A percentile compares a stretch with the other conserved stretches of the same genome.
Conservation (phyloP, 2,329 filamentous ascomycete genomes). For the Ascocoryne sarcoides region DNA sequence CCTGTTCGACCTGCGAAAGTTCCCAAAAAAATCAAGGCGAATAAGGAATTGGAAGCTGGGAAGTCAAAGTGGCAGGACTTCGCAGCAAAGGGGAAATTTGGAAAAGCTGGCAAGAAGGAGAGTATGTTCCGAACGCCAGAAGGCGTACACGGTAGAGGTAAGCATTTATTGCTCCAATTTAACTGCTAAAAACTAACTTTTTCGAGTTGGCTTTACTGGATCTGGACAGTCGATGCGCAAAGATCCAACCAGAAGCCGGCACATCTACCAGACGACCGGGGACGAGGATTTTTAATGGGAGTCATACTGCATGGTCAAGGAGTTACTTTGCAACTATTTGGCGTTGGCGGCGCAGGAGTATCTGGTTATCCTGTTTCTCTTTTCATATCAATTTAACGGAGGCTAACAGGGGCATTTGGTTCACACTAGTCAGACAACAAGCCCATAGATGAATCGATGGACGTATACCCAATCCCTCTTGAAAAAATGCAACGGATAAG, state of each 20-base stretch:
- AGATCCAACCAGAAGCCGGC: conserved; percentile 71
- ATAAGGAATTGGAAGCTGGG: conserved; percentile 80
- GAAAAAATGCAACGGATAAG: no score
- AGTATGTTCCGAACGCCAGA: conserved; percentile 96
- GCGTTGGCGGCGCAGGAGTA: conserved; percentile 27
- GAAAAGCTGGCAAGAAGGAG: conserved; percentile 67
- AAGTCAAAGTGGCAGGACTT: conserved; percentile 97
- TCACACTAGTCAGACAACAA: conserved; percentile 13
- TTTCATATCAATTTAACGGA: conserved; percentile 27
- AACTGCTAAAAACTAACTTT: conserved; percentile 21
- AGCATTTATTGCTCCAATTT: conserved; percentile 18
- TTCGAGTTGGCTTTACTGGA: conserved; percentile 84
- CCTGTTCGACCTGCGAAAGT: conserved; percentile 55
- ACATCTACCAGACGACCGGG: conserved; percentile 73
- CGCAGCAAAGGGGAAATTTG: conserved; percentile 64
- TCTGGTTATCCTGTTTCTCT: conserved; percentile 13
- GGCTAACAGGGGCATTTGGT: conserved; percentile 33
- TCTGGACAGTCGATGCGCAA: conserved; percentile 95
- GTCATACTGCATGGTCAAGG: conserved; percentile 1
- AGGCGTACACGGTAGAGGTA: conserved; percentile 77
- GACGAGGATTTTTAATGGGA: conserved; percentile 46
- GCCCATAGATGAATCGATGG: conserved; percentile 14
- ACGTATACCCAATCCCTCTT: conserved; percentile 7
- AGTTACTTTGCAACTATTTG: conserved; percentile 28
- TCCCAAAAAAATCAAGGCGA: conserved; percentile 83